phyloP scores from a whole-genome alignment of 2,329 filamentous ascomycete species.

The Tolypocladium sp. region DNA sequence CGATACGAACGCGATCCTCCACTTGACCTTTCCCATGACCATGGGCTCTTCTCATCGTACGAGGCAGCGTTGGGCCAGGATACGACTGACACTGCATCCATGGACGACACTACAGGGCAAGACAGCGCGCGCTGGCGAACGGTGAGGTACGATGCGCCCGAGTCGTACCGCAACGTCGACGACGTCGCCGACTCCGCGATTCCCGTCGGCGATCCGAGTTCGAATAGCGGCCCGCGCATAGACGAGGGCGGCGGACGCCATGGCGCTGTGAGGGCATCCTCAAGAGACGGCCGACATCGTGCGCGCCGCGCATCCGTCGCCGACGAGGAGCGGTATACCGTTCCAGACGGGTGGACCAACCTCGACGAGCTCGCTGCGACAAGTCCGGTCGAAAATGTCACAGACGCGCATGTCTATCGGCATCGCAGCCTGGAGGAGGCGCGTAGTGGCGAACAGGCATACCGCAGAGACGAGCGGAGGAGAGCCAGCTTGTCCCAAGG shows the following conservation, averaged over 20 bases:
- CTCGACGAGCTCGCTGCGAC: slow-evolving; percentile 31
- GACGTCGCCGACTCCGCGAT: slow-evolving; percentile 24
- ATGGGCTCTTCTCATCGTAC: not conserved
- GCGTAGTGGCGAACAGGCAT: slow-evolving; percentile 5
- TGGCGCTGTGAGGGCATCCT: not conserved
- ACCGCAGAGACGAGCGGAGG: slow-evolving; percentile 1
- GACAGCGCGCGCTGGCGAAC: not conserved
- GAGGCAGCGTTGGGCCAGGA: not conserved
- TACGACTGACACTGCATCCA: not conserved
- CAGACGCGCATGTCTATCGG: slow-evolving; percentile 5
- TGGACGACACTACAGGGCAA: not conserved
- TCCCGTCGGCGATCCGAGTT: not conserved
- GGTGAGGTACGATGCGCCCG: slow-evolving; percentile 15
- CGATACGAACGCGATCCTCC: not conserved
- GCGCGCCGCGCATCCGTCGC: not conserved
- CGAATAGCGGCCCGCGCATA: not conserved
- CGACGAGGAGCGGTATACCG: slow-evolving; percentile 7
- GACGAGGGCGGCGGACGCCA: not conserved
- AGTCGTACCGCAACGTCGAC: slow-evolving; percentile 30
- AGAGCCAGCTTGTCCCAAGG: not conserved
- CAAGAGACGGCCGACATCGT: not conserved
- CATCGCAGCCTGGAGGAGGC: slow-evolving; percentile 8
- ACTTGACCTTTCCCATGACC: not conserved
- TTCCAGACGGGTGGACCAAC: slow-evolving; percentile 26
- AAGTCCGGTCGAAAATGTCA: slow-evolving; percentile 12